Conservation (phyloP, 257 asterid genomes). For the Solanum piurae region DNA sequence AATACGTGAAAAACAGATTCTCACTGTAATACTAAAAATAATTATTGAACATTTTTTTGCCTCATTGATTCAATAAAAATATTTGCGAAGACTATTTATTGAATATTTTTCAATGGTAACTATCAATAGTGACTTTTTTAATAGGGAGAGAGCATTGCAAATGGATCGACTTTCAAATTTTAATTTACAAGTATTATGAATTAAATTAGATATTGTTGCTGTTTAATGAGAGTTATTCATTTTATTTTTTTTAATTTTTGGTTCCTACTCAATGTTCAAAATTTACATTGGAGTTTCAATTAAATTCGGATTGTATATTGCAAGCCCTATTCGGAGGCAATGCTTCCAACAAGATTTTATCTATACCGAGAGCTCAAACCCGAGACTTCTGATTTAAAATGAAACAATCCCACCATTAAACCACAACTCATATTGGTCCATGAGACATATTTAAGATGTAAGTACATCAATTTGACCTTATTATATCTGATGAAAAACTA, state of each 20-base stretch:
- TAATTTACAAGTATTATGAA: background rate
- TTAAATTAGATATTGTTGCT: background rate
- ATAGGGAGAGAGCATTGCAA: background rate
- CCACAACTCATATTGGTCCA: background rate
- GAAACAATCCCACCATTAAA: background rate
- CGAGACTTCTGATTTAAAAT: too few relatives aligned
- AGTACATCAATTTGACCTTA: background rate
- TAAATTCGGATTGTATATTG: rapidly evolving
- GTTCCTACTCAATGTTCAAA: background rate
- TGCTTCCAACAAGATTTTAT: too few relatives aligned
- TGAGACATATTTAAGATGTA: background rate
- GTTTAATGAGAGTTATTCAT: background rate
- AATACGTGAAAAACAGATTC: background rate
- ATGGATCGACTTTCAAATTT: background rate
- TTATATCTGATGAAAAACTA: background rate
- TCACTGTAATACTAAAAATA: too few relatives aligned
- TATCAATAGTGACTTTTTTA: too few relatives aligned
- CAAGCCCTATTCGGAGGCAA: rapidly evolving
- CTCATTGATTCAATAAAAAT: too few relatives aligned
- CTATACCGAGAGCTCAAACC: rapidly evolving
- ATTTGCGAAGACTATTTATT: background rate
- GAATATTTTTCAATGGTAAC: background rate
- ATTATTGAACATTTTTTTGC: too few relatives aligned
- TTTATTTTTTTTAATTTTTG: too few relatives aligned
- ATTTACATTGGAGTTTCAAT: too few relatives aligned